Evolutionary conservation across 2,329 filamentous ascomycete genomes (phyloP), one percentile per base, ranked within the genome.

Genomic region (Orbilia brochopaga): DNA sequence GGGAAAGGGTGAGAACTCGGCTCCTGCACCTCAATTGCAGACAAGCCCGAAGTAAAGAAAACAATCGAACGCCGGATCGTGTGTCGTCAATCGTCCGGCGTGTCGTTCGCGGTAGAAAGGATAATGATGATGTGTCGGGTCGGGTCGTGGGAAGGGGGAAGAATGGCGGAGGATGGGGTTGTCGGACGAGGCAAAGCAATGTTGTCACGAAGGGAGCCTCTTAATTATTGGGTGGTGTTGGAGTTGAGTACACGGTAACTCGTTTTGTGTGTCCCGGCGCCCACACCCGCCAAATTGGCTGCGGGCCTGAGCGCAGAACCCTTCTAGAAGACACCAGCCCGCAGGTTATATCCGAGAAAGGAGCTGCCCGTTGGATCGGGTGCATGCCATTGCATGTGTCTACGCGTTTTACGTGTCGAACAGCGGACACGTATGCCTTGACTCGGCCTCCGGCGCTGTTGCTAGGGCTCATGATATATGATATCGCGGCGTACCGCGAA

Each of bases 21-120:
- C 75, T 75, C 75, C 67, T 75, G 69, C 70, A 73, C 74, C 75
- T 63, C 61, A 73, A 63, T 73, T 66, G 69, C 61, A 69, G 69
- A 55, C 52, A 63, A 66, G 62, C 61, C 69, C 53, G 13, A 35
- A 10, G 24, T 35, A 44, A 55, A 30, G n/a, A 30, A 17, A 61
- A 56, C 27, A 32, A 32, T 32, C 27, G 27, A 54, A 44, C 61
- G 67, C 51, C 60, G 23, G 21, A 24, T 48, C 32, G 50, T 15
- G 52, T 35, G 46, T 62, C 67, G 62, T 66, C 60, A 65, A 57
- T 61, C 53, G 55, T 19, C 23, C 61, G 46, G 52, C 15, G 13
- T 13, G 27, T 51, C 17, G 23, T 32, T 44, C 8, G 48, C 42
- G 35, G 51, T 46, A 35, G 48, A 51, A 21, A 30, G 48, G 6